Base-by-base conservation (phyloP, 1,284 basidiomycete genomes). In the Pseudozyma pruni region DNA sequence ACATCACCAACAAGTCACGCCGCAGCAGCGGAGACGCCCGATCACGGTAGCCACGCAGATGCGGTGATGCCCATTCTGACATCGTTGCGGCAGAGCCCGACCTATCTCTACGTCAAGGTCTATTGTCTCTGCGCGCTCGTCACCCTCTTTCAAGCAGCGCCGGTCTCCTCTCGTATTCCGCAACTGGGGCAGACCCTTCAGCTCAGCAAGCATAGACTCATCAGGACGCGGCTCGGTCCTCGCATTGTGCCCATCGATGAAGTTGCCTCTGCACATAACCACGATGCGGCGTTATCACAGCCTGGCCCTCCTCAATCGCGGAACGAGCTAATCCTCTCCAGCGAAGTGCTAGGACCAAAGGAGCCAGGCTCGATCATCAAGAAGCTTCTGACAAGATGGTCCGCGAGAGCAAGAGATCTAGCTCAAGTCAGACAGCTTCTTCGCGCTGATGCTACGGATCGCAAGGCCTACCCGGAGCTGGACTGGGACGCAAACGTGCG, bases 41-140 rank as follows among this genome's bases (percentile, higher is more conserved):
- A 29, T 29, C 31, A 45, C 13, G 17, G 57, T 61, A 58, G 39
- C 14, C 32, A 27, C 35, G 31, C 41, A 22, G 29, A 27, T 33
- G 46, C 40, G 52, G 53, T 34, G 32, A 77, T 77, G 75, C 70
- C 75, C 8, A 34, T 77, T 40, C 46, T 72, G 42, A 66, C 53
- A 31, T 58, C 62, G 19, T 37, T 80, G 20, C 73, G 78, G 4
- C 62, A 71, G 53, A 76, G 76, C 35, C 75, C 76, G 27, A 66
- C 58, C 43, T 81, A 80, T 31, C 72, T 81, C 34, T 80, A 79
- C 53, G 23, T 78, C 33, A 81, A 81, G 66, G 72, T 74, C 34
- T 81, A 80, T 52, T 55, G 72, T 25, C 66, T 81, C 19, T 74
- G 71, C 52, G 56, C 74, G 29, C 67, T 80, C 33, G 79, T 81